Base-by-base conservation (phyloP, 2,329 filamentous ascomycete species). In the Fusarium hostae region DNA sequence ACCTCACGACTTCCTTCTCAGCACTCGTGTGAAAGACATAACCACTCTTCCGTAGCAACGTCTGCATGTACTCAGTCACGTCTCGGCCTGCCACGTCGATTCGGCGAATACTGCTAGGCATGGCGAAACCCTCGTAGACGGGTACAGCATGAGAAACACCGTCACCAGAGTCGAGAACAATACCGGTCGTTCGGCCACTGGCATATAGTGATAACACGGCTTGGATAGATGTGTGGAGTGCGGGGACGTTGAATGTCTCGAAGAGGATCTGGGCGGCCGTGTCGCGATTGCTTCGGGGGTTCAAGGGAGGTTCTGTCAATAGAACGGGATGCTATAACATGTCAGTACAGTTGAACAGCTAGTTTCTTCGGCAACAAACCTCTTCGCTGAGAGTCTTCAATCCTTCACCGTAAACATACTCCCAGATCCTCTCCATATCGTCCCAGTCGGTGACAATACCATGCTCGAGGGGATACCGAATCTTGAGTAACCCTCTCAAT, bases 391-490 rank as follows among this genome's bases (percentile, higher is more conserved):
- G 87, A 54, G 95, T 97, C 86, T 98, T 98, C 77, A 99, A 82
- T 72, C 97, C 96, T 79, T 98, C 95, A 63, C 93, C 93, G 81
- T 98, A 99, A 58, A 99, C 94, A 79, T 97, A 96, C 78, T 97
- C 93, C 96, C 96, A 99, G 83, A 99, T 99, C 84, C 94, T 91
- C 86, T 99, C 96, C 96, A 99, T 99, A 80, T 99, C 96, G 80
- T 98, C 96, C 96, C 96, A 99, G 82, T 99, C 94, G 75, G 96
- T 99, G 71, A 99, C 96, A 78, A 99, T 97, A 76, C 96, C 96
- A 81, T 99, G 96, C 84, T 98, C 96, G 60, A 99, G 85, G 47
- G 96, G 96, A 81, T 98, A 98, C 73, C 91, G 89, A 77, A 99
- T 98, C 88, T 98, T 99, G 76, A 99, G 87, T 68, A 99, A 85